A percentile compares a stretch with the other conserved stretches of the same genome.
Evolutionary conservation across 1,139 yeast genomes (phyloP).

Genomic region (Eremothecium sinecaudum): DNA sequence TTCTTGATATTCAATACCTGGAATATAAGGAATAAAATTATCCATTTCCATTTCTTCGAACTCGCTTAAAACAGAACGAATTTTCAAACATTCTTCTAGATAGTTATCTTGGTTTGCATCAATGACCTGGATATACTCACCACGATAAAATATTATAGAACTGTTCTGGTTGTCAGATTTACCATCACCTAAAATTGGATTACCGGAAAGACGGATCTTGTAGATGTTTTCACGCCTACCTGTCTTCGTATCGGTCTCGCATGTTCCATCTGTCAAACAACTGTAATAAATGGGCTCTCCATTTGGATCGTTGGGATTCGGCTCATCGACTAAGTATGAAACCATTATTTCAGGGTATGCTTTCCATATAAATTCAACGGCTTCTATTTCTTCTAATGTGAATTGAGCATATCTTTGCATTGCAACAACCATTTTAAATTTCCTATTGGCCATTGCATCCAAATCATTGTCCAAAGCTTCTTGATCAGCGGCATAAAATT

Average conservation of each 20-base stretch:
- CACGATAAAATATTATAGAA: slow-evolving; percentile 67
- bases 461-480: slow-evolving; percentile 37
- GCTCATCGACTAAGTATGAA: slow-evolving; percentile 48
- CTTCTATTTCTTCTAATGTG: slow-evolving; percentile 42
- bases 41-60: slow-evolving; percentile 52
- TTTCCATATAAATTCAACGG: slow-evolving; percentile 46
- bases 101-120: slow-evolving; percentile 89
- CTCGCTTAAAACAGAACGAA: slow-evolving; percentile 66
- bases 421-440: slow-evolving; percentile 59
- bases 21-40: slow-evolving; percentile 37
- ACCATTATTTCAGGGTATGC: slow-evolving; percentile 56
- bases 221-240: slow-evolving; percentile 43
- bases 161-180: slow-evolving; percentile 82
- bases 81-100: slow-evolving; percentile 74
- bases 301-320: slow-evolving; percentile 30
- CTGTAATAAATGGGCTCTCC: slow-evolving; percentile 43
- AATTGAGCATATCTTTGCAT: slow-evolving; percentile 58
- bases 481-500: slow-evolving; percentile 31
- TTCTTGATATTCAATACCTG: slow-evolving; percentile 35
- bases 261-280: slow-evolving; percentile 48
- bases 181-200: slow-evolving; percentile 86
- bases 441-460: slow-evolving; percentile 48
- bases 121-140: slow-evolving; percentile 78
- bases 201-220: slow-evolving; percentile 60
- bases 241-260: slow-evolving; percentile 32